Base-by-base conservation (phyloP, 176 grass and related monocot genomes). In the Bromus sterilis region DNA sequence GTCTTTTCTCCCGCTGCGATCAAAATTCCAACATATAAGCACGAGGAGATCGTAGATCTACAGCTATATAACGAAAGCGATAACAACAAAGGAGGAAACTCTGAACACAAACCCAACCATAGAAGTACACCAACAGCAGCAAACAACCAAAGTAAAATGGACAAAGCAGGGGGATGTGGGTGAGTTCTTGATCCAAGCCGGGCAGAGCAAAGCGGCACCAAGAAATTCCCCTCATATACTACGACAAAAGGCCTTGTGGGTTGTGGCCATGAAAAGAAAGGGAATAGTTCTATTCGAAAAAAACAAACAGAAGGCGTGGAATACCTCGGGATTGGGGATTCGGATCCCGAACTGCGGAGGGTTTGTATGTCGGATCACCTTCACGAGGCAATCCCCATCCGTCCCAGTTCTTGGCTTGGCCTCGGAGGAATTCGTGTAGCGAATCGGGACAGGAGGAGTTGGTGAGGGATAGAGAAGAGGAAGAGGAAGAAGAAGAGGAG, bases 381-480 rank as follows among this genome's bases (percentile, higher is more conserved):
- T 85, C 78, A 68, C 65, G 64, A 77, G 81, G 63, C 32, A 49
- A 23, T 66, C 46, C 44, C 78, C 37, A 1, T 12, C 29, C 68
- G 25, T 34, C 32, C 64, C 35, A 37, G 35, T 14, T 73, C 78
- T 66, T 37, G 56, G 18, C 16, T 66, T 55, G 71, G 44, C 44
- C 44, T 13, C 21, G 28, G 33, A 25, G 36, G 51, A 46, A 66
- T 74, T 85, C 66, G 59, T 23, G 72, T 74, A 65, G 44, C 44
- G 20, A 84, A 65, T 79, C 53, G 75, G 71, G 75, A 51, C 42
- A 40, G 83, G 61, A 37, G 21, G 84, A 84, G 85, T 86, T 84
- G 81, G 68, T 87, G 85, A 78, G 58, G 77, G 61, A 56, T n/a
- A n/a, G n/a, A 61, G 70, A 80, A 69, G 18, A 12, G 12, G 76